Conservation (phyloP, 2,329 filamentous ascomycete genomes). For the Stachybotrys chartarum region DNA sequence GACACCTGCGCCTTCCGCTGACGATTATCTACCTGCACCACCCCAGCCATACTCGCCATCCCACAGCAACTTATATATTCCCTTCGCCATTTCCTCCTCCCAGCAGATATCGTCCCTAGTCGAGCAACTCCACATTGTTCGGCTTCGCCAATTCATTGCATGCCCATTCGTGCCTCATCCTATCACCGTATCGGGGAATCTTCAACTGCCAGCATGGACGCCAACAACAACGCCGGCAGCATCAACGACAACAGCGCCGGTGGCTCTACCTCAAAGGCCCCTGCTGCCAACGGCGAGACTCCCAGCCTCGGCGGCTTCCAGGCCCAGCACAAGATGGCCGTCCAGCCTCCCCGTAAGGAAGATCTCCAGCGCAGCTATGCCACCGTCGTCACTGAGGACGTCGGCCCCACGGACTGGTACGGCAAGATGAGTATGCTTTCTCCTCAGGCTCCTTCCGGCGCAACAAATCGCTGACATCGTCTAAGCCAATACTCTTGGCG, state of each 20-base stretch:
- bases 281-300: slow-evolving; percentile 8
- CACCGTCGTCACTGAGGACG: slow-evolving; percentile 54
- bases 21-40: not conserved
- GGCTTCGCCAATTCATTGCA: too few species aligned
- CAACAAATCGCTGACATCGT: slow-evolving; percentile 1
- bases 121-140: too few species aligned
- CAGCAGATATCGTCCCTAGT: too few species aligned
- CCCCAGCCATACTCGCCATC: too few species aligned
- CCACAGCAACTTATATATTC: too few species aligned
- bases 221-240: not conserved
- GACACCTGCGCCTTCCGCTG: not conserved
- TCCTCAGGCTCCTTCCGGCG: not conserved
- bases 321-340: slow-evolving; percentile 51
- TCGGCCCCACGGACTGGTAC: slow-evolving; percentile 78
- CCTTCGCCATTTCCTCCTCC: too few species aligned
- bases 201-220: slow-evolving; percentile 7
- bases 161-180: too few species aligned
- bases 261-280: slow-evolving; percentile 21
- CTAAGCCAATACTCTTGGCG: slow-evolving; percentile 65
- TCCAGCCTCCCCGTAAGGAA: slow-evolving; percentile 73
- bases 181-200: too few species aligned
- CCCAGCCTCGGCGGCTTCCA: slow-evolving; percentile 35
- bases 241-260: slow-evolving; percentile 12
- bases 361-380: slow-evolving; percentile 84
- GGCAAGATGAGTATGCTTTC: slow-evolving; percentile 65